These are phyloP conservation scores for Argentina anserina DNA, from an alignment of 306 rosid genomes.

Conservation along the genomic window DNA sequence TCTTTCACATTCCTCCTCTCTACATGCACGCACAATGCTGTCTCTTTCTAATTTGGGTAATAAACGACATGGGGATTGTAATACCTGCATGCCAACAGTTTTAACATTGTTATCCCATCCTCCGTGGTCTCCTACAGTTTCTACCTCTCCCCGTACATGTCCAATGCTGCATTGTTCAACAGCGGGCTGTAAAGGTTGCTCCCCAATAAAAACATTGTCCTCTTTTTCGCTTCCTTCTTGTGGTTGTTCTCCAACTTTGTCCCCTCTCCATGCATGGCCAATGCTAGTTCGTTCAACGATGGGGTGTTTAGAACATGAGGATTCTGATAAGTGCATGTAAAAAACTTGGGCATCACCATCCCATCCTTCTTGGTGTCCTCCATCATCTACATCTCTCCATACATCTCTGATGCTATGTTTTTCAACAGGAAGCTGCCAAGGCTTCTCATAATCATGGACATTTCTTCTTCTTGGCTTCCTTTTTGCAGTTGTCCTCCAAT, in stretches of 20 bases:
- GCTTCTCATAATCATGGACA: background rate
- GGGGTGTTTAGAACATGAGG: background rate
- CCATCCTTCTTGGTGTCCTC: background rate
- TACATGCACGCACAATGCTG: slow-evolving; percentile 2
- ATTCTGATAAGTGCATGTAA: background rate
- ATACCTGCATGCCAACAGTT: background rate
- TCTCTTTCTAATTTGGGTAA: background rate
- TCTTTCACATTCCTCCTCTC: background rate
- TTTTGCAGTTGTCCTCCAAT: background rate
- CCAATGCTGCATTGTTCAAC: background rate
- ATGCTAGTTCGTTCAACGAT: background rate
- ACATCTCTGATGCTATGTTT: background rate
- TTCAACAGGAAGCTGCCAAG: background rate
- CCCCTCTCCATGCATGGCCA: background rate
- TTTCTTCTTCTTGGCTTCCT: background rate
- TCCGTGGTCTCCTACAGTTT: background rate
- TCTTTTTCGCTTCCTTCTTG: background rate
- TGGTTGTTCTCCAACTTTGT: background rate
- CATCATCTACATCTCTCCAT: background rate
- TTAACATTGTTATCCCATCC: background rate
- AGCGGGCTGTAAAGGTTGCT: background rate
- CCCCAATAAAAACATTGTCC: background rate
- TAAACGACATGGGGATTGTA: background rate
- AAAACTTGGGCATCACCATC: background rate
- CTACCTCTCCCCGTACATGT: background rate